phyloP scores from a whole-genome alignment of 306 rosid genomes.

The Glycine latifolia region DNA sequence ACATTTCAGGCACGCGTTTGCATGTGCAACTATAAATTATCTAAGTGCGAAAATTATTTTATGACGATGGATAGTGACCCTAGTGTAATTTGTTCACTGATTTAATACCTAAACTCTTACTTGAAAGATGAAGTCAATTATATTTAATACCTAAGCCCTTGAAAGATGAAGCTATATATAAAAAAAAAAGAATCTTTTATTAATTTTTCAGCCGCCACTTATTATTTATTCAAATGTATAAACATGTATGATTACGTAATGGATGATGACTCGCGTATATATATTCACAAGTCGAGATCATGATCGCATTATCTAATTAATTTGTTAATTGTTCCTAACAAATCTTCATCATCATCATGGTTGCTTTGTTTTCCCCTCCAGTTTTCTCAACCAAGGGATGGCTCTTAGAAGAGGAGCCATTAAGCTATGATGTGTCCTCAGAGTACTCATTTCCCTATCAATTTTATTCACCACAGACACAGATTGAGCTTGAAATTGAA shows the following conservation, averaged over 20 bases:
- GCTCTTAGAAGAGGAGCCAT: conserved; percentile 50
- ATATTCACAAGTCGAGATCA: conserved; percentile 19
- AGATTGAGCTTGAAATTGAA: neutral
- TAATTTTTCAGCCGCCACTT: neutral
- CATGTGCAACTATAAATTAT: conserved; percentile 19
- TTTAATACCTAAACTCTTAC: neutral
- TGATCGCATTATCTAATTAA: neutral
- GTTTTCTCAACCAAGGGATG: conserved; percentile 45
- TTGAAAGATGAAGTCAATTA: neutral
- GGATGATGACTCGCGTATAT: neutral
- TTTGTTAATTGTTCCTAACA: neutral
- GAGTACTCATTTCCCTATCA: neutral
- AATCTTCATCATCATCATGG: conserved; percentile 36
- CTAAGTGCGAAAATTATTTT: neutral
- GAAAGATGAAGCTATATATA: neutral
- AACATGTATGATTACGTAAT: conserved; percentile 30
- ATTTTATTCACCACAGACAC: conserved; percentile 1
- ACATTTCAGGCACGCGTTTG: conserved; percentile 43
- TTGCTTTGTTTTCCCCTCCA: conserved; percentile 47
- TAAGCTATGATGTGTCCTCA: neutral
- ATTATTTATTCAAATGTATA: neutral
- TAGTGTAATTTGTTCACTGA: neutral
- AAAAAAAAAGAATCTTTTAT: neutral
- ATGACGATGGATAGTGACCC: neutral
- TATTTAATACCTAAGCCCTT: neutral